Evolutionary conservation across 139 green algal genomes (phyloP).

Genomic region (Pleodorina starrii): DNA sequence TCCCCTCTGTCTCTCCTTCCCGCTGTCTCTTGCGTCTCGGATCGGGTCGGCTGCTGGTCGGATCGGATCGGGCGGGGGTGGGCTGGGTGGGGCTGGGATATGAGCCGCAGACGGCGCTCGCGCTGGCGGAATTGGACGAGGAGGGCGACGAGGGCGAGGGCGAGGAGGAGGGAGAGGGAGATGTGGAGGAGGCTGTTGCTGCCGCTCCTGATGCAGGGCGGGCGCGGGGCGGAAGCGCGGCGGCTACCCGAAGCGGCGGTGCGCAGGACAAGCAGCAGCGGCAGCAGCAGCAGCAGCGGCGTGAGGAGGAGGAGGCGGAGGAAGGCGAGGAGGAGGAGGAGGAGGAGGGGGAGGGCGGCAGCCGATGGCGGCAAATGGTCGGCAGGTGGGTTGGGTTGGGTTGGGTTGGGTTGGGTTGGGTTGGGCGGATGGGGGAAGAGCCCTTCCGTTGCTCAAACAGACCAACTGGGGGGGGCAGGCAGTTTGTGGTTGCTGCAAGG

Average conservation of each 20-base stretch:
- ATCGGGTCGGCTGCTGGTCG: too few species aligned
- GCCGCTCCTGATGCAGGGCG: neutral
- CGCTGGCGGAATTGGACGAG: neutral
- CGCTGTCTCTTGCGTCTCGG: too few species aligned
- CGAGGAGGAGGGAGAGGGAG: neutral
- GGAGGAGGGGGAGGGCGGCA: neutral
- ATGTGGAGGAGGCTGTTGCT: conserved; percentile 4
- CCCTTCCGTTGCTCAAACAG: too few species aligned
- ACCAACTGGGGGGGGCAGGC: too few species aligned
- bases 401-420: too few species aligned
- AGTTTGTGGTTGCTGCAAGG: too few species aligned
- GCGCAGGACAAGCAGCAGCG: neutral
- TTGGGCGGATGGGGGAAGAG: too few species aligned
- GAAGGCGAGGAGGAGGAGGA: conserved; percentile 28
- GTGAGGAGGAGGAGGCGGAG: neutral
- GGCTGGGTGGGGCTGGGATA: neutral
- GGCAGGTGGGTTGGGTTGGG: neutral
- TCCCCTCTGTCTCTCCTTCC: too few species aligned
- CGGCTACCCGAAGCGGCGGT: neutral
- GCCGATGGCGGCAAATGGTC: conserved; percentile 30
- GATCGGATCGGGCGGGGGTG: neutral
- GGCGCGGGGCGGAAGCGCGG: too few species aligned
- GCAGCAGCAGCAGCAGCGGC: neutral
- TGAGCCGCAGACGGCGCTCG: conserved; percentile 2
- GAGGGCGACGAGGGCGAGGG: neutral